Percentiles rank a stretch among this genome's conserved stretches.
phyloP scores from a whole-genome alignment of 371 early-diverging fungal genomes.

The Mortierella sp. region DNA sequence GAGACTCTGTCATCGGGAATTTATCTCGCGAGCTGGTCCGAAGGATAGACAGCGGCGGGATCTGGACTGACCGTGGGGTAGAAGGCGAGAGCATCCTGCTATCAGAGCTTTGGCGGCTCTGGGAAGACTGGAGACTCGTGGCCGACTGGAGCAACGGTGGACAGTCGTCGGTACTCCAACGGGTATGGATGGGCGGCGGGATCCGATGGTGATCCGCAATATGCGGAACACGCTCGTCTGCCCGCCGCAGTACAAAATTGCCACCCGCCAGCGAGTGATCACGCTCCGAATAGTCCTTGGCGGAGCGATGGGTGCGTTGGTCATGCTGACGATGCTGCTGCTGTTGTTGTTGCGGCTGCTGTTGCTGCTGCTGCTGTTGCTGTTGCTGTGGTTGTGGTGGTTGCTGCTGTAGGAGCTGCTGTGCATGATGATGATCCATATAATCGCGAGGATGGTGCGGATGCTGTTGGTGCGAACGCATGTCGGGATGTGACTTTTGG shows the following conservation, averaged over 20 bases:
- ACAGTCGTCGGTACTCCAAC: conserved; percentile 13
- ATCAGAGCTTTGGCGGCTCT: conserved; percentile 9
- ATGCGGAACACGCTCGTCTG: not conserved
- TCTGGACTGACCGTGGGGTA: conserved; percentile 24
- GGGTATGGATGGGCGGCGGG: conserved; percentile 33
- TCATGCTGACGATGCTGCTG: not conserved
- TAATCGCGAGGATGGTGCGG: conserved; percentile 9
- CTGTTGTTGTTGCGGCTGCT: conserved; percentile 7
- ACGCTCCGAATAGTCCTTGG: conserved; percentile 5
- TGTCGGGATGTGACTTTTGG: not conserved
- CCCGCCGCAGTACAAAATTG: too few relatives aligned
- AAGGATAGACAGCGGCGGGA: conserved; percentile 6
- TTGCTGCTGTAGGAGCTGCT: conserved; percentile 4
- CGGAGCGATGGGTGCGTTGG: not conserved
- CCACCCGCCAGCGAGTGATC: not conserved
- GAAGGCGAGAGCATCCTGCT: conserved; percentile 18
- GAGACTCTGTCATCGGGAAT: conserved; percentile 25
- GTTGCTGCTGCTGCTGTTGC: conserved; percentile 3
- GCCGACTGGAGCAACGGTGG: conserved; percentile 11
- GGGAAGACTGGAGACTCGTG: conserved; percentile 4
- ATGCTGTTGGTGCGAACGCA: not conserved
- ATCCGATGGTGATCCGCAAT: not conserved
- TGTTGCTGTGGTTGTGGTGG: not conserved
- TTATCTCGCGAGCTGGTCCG: conserved; percentile 3
- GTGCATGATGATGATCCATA: not conserved